A percentile compares a stretch with the other conserved stretches of the same genome.
Conservation (phyloP, 2,329 filamentous ascomycete genomes). For the Penicillium sp. region DNA sequence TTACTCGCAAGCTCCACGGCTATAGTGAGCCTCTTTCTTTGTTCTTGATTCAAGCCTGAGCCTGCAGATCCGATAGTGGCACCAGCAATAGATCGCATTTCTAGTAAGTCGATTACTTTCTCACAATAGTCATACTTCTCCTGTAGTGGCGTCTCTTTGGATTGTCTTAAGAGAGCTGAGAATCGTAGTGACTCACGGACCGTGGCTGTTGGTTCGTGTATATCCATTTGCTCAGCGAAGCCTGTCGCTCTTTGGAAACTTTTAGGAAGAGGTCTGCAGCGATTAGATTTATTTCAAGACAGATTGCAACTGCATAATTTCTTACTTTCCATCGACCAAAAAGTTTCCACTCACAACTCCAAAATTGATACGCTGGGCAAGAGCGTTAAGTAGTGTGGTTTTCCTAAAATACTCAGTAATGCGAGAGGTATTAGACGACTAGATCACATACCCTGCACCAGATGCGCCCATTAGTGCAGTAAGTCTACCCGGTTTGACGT, state of each 20-base stretch:
- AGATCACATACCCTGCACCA: constrained; percentile 51
- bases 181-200: constrained; percentile 70
- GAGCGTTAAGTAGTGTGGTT: constrained; percentile 52
- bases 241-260: constrained; percentile 60
- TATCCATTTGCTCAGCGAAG: constrained; percentile 67
- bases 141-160: constrained; percentile 57
- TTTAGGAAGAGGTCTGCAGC: constrained; percentile 42
- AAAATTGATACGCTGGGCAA: constrained; percentile 51
- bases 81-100: constrained; percentile 69
- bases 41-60: constrained; percentile 66
- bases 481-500: constrained; percentile 75
- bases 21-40: constrained; percentile 69
- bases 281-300: constrained; percentile 8
- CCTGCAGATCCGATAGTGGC: constrained; percentile 66
- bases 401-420: constrained; percentile 38
- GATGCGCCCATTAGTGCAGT: constrained; percentile 83
- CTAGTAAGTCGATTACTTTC: constrained; percentile 69
- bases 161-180: constrained; percentile 67
- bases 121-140: constrained; percentile 73
- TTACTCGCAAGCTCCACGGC: constrained; percentile 66
- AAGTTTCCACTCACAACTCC: constrained; percentile 50
- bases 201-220: constrained; percentile 69
- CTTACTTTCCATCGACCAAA: constrained; percentile 50
- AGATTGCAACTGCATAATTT: background rate
- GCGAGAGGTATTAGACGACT: background rate